Evolutionary conservation across 306 rosid species (phyloP), one percentile per base, ranked within the genome.

Genomic region (Aeschynomene evenia): DNA sequence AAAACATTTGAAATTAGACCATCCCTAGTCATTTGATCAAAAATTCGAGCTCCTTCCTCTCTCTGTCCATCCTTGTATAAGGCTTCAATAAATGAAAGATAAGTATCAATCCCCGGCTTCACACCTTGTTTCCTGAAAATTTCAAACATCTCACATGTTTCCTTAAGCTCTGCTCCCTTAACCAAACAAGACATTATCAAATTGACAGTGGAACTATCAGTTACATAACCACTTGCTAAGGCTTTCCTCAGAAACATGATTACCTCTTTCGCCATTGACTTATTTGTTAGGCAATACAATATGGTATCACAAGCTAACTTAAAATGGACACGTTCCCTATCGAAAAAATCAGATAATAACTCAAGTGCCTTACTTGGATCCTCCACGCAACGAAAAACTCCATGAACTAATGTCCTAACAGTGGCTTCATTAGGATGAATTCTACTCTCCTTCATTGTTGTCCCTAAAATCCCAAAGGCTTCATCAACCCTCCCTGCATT

Each of bases 331-430:
- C 46, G 73, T 33, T 86, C 84, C 80, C 59, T 68, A 50, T 88
- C 79, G 5, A 85, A 73, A 83, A 82, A 90, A 16, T 70, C 56
- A 21, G 78, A 79, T 12, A 88, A 80, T 52, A 83, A 72, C 59
- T 83, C 86, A 75, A 82, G 80, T 3, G 93, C 96, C 81, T 86
- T 72, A 55, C 75, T 68, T 6, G 96, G 84, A 42, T 66, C 84
- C 53, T 66, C 84, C 48, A 74, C n/a, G 53, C 91, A 88, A 19
- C 80, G 85, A 48, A 93, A 93, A 45, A 79, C 71, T 43, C 97
- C 98, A 52, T 93, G 90, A 77, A 90, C 85, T 72, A 93, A 68
- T 13, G 97, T 79, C 76, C 98, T 85, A 29, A 90, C 63, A 26
- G 96, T 83, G 15, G 96, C 96, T 28, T 83, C 98, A 77, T 80